Percentiles rank a stretch among this genome's conserved stretches.
phyloP scores from a whole-genome alignment of 805 yeast species.

The Priceomyces medius region DNA sequence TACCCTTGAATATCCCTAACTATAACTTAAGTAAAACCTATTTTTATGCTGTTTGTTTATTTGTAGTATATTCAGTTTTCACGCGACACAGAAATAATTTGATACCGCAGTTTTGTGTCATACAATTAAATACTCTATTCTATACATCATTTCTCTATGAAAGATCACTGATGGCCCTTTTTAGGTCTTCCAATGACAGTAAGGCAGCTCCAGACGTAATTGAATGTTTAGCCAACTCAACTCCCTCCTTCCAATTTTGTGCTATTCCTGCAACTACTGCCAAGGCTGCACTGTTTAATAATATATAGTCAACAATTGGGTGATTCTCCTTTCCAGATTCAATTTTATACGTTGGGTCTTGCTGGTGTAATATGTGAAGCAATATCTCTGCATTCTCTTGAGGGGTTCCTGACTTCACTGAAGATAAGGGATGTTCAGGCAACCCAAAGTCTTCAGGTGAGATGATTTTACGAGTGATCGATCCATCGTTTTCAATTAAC shows the following conservation, averaged over 20 bases:
- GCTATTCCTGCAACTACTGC: slow-evolving; percentile 76
- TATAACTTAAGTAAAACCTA: background rate
- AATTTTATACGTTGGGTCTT: slow-evolving; percentile 46
- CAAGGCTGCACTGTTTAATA: slow-evolving; percentile 84
- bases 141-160: background rate
- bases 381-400: slow-evolving; percentile 72
- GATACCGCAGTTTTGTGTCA: slow-evolving; percentile 1
- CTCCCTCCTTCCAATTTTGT: slow-evolving; percentile 73
- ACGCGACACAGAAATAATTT: slow-evolving; percentile 7
- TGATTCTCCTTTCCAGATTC: slow-evolving; percentile 31
- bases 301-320: slow-evolving; percentile 85
- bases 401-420: slow-evolving; percentile 85
- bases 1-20: background rate
- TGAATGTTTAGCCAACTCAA: slow-evolving; percentile 64
- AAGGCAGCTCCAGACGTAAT: slow-evolving; percentile 69
- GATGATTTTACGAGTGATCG: slow-evolving; percentile 44
- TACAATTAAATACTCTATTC: background rate
- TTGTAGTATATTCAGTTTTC: background rate
- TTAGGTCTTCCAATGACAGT: slow-evolving; percentile 55
- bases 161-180: slow-evolving; percentile 13
- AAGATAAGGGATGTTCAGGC: slow-evolving; percentile 62
- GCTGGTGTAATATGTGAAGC: slow-evolving; percentile 42
- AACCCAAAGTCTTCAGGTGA: slow-evolving; percentile 82
- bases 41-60: slow-evolving; percentile 5
- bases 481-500: slow-evolving; percentile 52